A percentile compares a stretch with the other conserved stretches of the same genome.
Evolutionary conservation across 2,329 filamentous ascomycete species (phyloP).

Genomic region (Elsinoe fawcettii): DNA sequence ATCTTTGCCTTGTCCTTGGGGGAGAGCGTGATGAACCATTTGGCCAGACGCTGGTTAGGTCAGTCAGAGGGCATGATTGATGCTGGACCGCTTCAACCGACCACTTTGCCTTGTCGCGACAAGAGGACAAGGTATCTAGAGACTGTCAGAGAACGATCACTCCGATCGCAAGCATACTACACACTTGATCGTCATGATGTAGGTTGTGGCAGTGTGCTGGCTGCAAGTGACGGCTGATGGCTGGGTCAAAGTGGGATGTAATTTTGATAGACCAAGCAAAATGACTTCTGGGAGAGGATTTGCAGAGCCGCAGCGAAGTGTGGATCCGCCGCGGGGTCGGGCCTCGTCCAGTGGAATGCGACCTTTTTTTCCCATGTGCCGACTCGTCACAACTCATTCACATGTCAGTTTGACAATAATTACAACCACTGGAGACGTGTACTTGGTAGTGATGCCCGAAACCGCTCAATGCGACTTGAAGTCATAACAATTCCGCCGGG

Average conservation of each 20-base stretch:
- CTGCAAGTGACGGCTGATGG: not conserved
- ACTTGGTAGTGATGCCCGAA: not conserved
- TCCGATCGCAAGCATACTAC: conserved; percentile 21
- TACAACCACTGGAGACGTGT: not conserved
- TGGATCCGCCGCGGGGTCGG: not conserved
- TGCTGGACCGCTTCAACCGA: conserved; percentile 45
- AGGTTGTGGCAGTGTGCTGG: not conserved
- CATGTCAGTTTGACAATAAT: not conserved
- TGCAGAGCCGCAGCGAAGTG: not conserved
- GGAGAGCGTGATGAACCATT: conserved; percentile 98
- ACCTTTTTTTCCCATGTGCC: not conserved
- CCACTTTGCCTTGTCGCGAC: conserved; percentile 97
- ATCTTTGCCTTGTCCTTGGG: conserved; percentile 99
- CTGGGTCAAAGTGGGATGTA: conserved; percentile 9
- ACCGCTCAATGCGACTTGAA: not conserved
- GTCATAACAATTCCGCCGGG: not conserved
- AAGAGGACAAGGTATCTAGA: conserved; percentile 91
- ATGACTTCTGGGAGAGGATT: not conserved
- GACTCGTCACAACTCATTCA: not conserved
- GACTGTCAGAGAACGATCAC: conserved; percentile 15
- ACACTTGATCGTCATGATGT: conserved; percentile 50
- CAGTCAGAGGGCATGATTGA: conserved; percentile 22
- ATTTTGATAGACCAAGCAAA: conserved; percentile 5
- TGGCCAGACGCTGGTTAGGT: conserved; percentile 72
- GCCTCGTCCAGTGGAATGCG: not conserved